phyloP scores from a whole-genome alignment of 2,329 filamentous ascomycete genomes.

The Xylariaceae sp. region DNA sequence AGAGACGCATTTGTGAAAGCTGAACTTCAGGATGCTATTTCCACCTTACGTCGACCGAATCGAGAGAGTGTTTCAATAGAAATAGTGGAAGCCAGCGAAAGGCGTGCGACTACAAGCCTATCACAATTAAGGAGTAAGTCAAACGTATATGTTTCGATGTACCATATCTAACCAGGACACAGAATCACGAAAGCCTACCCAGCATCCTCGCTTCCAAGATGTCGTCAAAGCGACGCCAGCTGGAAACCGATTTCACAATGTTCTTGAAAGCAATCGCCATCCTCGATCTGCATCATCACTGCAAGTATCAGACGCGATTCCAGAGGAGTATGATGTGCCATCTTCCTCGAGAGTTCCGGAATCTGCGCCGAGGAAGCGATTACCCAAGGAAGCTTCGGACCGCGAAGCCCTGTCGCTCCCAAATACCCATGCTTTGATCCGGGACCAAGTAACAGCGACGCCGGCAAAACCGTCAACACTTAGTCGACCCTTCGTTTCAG shows the following conservation, averaged over 20 bases:
- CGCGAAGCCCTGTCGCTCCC: conserved; percentile 28
- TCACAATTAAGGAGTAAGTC: conserved; percentile 48
- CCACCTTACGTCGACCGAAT: conserved; percentile 70
- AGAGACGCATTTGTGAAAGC: conserved; percentile 66
- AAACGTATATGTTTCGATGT: background rate
- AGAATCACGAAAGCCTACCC: conserved; percentile 52
- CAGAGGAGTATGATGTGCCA: conserved; percentile 30
- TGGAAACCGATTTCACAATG: conserved; percentile 52
- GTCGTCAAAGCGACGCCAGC: conserved; percentile 57
- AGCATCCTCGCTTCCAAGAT: conserved; percentile 34
- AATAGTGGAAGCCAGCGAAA: conserved; percentile 64
- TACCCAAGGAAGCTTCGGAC: conserved; percentile 30
- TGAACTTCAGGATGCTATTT: conserved; percentile 70
- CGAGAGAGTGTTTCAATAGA: conserved; percentile 64
- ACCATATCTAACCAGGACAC: conserved; percentile 27
- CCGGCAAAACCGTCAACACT: conserved; percentile 18
- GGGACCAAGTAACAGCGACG: conserved; percentile 21
- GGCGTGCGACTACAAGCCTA: conserved; percentile 46
- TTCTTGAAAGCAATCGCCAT: conserved; percentile 29
- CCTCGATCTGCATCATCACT: conserved; percentile 24
- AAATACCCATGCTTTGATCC: conserved; percentile 21
- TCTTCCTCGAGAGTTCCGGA: conserved; percentile 40
- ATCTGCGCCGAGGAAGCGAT: conserved; percentile 34
- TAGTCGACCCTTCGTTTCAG: conserved; percentile 18
- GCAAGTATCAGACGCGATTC: conserved; percentile 17